Percentiles rank a stretch among this genome's conserved stretches.
phyloP scores from a whole-genome alignment of 2,329 filamentous ascomycete genomes.

The Trichoderma sp. region DNA sequence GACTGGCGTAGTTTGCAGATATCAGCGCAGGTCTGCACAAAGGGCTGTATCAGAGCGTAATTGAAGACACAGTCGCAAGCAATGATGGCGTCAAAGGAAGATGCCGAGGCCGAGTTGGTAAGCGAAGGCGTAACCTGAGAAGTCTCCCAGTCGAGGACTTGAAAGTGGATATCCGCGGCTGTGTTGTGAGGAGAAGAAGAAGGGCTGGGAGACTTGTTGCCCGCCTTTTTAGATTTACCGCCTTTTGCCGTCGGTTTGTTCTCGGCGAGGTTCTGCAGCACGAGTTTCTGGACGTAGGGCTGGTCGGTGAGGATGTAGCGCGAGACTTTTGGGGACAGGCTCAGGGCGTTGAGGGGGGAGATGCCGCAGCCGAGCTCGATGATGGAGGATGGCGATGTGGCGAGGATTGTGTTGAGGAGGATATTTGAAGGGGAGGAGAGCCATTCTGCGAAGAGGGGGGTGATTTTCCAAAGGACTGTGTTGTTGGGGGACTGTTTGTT shows the following conservation, averaged over 20 bases:
- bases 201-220: conserved; percentile 14
- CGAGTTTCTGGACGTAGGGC: conserved; percentile 73
- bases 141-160: conserved; percentile 80
- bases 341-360: conserved; percentile 74
- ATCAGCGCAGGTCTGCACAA: conserved; percentile 80
- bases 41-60: conserved; percentile 75
- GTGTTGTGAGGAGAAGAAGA: not conserved
- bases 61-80: conserved; percentile 97
- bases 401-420: conserved; percentile 51
- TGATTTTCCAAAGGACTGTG: conserved; percentile 89
- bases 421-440: conserved; percentile 64
- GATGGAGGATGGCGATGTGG: conserved; percentile 44
- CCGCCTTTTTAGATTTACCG: not conserved
- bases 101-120: conserved; percentile 37
- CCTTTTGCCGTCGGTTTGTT: conserved; percentile 46
- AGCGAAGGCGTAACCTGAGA: conserved; percentile 53
- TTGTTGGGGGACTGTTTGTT: not conserved
- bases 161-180: conserved; percentile 50
- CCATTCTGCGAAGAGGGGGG: conserved; percentile 80
- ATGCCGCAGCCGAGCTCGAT: conserved; percentile 90
- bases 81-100: conserved; percentile 70
- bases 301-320: conserved; percentile 86
- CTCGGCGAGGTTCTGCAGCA: conserved; percentile 73
- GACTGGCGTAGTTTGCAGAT: conserved; percentile 62
- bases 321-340: conserved; percentile 61